phyloP scores from a whole-genome alignment of 2,329 filamentous ascomycete genomes.

The Neonectria coccinea region DNA sequence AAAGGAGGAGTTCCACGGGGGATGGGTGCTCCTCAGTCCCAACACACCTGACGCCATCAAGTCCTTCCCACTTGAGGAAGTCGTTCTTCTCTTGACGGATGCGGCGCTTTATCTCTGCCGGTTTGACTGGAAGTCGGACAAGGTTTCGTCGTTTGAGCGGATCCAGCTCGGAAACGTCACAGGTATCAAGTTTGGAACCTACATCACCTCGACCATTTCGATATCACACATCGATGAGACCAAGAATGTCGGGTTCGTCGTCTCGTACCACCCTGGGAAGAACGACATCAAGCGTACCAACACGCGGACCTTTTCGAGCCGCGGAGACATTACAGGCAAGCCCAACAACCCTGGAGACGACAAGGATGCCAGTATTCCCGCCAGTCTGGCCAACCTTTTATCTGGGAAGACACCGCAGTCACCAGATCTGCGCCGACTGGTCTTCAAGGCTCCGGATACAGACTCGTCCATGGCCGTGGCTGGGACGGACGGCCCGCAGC shows the following conservation, averaged over 20 bases:
- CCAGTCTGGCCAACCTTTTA: conserved; percentile 57
- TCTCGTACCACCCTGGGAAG: conserved; percentile 80
- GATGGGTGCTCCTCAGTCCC: conserved; percentile 89
- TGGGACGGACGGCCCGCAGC: conserved; percentile 55
- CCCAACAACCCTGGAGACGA: conserved; percentile 31
- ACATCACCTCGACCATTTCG: conserved; percentile 90
- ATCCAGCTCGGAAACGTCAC: conserved; percentile 81
- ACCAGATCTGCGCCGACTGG: conserved; percentile 54
- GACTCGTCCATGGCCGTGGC: conserved; percentile 67
- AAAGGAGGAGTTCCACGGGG: conserved; percentile 86
- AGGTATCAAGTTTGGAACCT: conserved; percentile 82
- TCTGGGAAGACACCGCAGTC: conserved; percentile 49
- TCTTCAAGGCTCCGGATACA: conserved; percentile 66
- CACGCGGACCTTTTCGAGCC: conserved; percentile 80
- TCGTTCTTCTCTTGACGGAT: conserved; percentile 87
- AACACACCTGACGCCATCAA: conserved; percentile 75
- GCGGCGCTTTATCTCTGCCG: conserved; percentile 87
- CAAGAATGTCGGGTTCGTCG: conserved; percentile 85
- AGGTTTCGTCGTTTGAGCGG: conserved; percentile 91
- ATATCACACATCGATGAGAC: conserved; percentile 79
- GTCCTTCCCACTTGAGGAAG: conserved; percentile 85
- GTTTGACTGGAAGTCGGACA: conserved; percentile 95
- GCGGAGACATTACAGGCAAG: conserved; percentile 48
- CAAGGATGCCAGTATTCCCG: conserved; percentile 44
- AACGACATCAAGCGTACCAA: conserved; percentile 83